Percentiles rank a stretch among this genome's conserved stretches.
Conservation (phyloP, 208 protist species). For the Porcisia hertigi region DNA sequence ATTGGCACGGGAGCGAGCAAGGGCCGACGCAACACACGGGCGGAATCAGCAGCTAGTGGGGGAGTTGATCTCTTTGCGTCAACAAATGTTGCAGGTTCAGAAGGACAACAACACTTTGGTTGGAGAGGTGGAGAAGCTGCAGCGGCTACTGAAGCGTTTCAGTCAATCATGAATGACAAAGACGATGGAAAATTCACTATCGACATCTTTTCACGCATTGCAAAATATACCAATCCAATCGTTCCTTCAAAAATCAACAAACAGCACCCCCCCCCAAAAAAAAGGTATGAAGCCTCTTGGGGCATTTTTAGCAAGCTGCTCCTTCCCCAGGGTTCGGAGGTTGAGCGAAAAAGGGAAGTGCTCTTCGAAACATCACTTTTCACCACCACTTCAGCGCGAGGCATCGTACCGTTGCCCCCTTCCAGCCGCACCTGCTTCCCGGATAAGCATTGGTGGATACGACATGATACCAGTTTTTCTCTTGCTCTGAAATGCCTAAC, state of each 20-base stretch:
- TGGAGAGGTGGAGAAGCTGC: conserved; percentile 57
- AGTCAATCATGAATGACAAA: conserved; percentile 12
- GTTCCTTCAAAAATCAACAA: too few relatives aligned
- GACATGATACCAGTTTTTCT: not conserved
- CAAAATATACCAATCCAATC: not conserved
- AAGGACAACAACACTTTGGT: conserved; percentile 60
- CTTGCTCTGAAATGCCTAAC: not conserved
- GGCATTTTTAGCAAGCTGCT: not conserved
- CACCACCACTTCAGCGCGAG: not conserved
- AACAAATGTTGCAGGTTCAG: conserved; percentile 42
- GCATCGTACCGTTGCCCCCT: not conserved
- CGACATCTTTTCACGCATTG: not conserved
- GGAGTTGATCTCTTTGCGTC: conserved; percentile 58
- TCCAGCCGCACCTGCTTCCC: not conserved
- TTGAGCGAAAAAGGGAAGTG: not conserved
- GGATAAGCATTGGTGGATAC: not conserved
- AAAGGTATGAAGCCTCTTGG: not conserved
- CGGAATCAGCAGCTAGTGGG: conserved; percentile 72
- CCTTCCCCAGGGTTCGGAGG: not conserved
- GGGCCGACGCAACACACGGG: conserved; percentile 63
- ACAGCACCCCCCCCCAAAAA: not conserved
- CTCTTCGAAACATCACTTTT: not conserved
- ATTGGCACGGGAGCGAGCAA: conserved; percentile 52
- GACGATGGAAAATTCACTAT: not conserved
- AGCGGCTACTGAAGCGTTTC: conserved; percentile 40